Evolutionary conservation across 495 filamentous ascomycete species (phyloP).

Genomic region (Podospora pseudopauciseta): DNA sequence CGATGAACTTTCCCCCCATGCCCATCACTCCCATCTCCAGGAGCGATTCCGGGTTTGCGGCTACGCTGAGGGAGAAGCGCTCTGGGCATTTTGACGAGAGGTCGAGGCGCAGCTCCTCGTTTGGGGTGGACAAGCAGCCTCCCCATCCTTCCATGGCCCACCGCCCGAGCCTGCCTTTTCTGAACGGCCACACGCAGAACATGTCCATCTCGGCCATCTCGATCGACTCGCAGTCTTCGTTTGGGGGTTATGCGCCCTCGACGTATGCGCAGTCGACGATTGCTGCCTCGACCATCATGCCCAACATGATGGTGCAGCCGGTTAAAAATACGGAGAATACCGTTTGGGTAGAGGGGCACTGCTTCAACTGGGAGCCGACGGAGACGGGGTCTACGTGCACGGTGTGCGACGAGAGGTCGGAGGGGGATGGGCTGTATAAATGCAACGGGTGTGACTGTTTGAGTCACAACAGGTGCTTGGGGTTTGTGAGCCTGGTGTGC

Average conservation of each 20-base stretch:
- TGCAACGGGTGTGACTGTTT: constrained; percentile 74
- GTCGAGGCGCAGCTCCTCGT: constrained; percentile 85
- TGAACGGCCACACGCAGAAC: constrained; percentile 71
- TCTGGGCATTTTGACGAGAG: constrained; percentile 88
- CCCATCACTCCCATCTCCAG: constrained; percentile 74
- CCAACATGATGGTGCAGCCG: constrained; percentile 79
- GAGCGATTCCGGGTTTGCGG: constrained; percentile 82
- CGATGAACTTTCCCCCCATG: constrained; percentile 70
- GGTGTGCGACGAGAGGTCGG: constrained; percentile 83
- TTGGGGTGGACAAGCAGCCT: constrained; percentile 67
- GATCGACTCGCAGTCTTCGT: constrained; percentile 68
- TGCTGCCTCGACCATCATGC: constrained; percentile 98
- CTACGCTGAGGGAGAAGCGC: constrained; percentile 87
- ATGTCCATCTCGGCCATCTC: constrained; percentile 80
- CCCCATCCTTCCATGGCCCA: constrained; percentile 50
- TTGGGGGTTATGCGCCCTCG: constrained; percentile 83
- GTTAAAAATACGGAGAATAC: constrained; percentile 81
- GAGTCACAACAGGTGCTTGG: constrained; percentile 77
- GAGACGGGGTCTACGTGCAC: constrained; percentile 71
- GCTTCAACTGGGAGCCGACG: constrained; percentile 66
- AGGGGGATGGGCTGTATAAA: constrained; percentile 79
- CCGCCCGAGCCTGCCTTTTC: constrained; percentile 80
- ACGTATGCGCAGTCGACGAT: constrained; percentile 94
- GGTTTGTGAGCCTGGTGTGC: constrained; percentile 79
- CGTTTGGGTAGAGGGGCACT: constrained; percentile 93